Base-by-base conservation (phyloP, 345 rosid species). In the Physaria fendleri region DNA sequence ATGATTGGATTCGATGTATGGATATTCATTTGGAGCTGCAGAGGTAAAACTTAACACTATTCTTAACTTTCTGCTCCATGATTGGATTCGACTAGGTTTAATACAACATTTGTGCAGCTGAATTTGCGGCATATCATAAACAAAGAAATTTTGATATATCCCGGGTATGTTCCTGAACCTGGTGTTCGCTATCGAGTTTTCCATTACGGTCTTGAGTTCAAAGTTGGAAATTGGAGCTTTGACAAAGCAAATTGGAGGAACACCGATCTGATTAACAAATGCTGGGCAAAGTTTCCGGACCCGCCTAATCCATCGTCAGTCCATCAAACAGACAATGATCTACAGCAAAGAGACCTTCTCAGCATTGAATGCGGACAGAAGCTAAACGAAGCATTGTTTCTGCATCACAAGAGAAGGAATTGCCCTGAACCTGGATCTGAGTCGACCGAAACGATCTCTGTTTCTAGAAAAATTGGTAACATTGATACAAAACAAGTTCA, bases 1-100 rank as follows among this genome's bases (percentile, higher is more conserved):
- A n/a, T 48, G 17, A 37, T 27, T 29, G n/a, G n/a, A n/a, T n/a
- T n/a, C n/a, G n/a, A 93, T 93, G 99, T 93, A 93, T 58, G 99
- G 99, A 53, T 93, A 93, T 73, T 87, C 99, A 20, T 93, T 93
- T 40, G 99, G 91, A n/a, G 99, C 99, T 37, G 99, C 99, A 40
- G 97, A 93, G 99, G 97, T 88, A 62, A 35, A 30, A 14, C 34
- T 46, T 43, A n/a, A 9, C 52, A 21, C 30, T 29, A 13, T 30
- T 17, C 24, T 13, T 10, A 64, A 23, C 33, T 2, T 22, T 40
- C 25, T 10, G 28, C 27, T 37, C 20, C 22, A n/a, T 48, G 17
- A 37, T 27, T 29, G 13, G 24, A 12, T n/a, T 45, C 14, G 41
- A 18, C 5, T 25, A 13, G 13, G 34, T 7, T 44, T 8, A 13